Percentiles rank a stretch among this genome's conserved stretches.
Conservation (phyloP, 192 early-diverging fungal species). For the Coemansia sp. region DNA sequence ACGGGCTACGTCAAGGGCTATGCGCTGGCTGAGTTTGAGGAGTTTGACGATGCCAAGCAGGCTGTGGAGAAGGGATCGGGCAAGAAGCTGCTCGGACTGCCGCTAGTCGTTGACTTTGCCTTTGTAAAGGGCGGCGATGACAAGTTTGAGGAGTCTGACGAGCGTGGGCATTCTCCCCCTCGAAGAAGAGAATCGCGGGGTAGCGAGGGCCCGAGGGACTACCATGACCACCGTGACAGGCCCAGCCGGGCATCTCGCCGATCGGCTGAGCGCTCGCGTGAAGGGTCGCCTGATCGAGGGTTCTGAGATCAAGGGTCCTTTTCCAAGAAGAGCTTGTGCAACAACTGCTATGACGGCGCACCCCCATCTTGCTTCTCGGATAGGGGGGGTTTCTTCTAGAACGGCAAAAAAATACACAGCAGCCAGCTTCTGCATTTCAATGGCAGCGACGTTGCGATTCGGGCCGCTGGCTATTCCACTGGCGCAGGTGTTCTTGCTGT, state of each 20-base stretch:
- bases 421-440: no score
- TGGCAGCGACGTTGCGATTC: constrained; percentile 45
- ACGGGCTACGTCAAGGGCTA: constrained; percentile 98
- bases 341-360: no score
- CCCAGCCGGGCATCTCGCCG: neutral
- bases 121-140: constrained; percentile 53
- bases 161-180: no score
- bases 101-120: constrained; percentile 77
- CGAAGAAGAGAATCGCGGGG: no score
- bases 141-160: constrained; percentile 5
- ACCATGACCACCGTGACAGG: neutral
- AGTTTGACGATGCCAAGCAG: constrained; percentile 67
- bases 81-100: constrained; percentile 66
- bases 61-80: constrained; percentile 72
- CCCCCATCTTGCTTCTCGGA: neutral
- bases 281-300: constrained; percentile 43
- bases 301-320: no score
- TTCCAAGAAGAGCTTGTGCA: no score
- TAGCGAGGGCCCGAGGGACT: constrained; percentile 3
- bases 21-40: constrained; percentile 82
- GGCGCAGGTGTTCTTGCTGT: constrained; percentile 70
- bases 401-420: no score
- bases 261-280: constrained; percentile 15
- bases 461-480: constrained; percentile 65
- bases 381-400: no score